Percentiles rank a stretch among this genome's conserved stretches.
Conservation (phyloP, 2,329 filamentous ascomycete genomes). For the Curvularia verruculosa region DNA sequence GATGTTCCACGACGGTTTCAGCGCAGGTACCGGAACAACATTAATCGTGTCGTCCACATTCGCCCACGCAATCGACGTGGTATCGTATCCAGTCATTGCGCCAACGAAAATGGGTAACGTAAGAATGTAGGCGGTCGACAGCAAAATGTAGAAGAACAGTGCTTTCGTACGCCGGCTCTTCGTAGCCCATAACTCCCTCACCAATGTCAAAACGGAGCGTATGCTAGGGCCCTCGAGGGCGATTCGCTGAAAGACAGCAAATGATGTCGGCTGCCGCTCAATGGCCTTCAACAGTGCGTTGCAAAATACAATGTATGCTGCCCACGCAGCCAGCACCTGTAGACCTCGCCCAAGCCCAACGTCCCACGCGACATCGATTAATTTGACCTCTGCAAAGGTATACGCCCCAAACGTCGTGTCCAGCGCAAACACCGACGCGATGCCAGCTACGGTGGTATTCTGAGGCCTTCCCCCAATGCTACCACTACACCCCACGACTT, state of each 20-base stretch:
- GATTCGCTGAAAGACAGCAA: conserved; percentile 44
- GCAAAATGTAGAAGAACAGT: conserved; percentile 40
- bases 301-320: conserved; percentile 43
- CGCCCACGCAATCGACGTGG: conserved; percentile 34
- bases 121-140: conserved; percentile 40
- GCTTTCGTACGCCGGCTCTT: conserved; percentile 29
- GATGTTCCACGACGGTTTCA: conserved; percentile 14
- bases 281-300: conserved; percentile 44
- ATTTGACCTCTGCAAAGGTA: conserved; percentile 42
- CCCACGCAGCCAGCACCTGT: conserved; percentile 38
- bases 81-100: conserved; percentile 50
- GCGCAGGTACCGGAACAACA: conserved; percentile 32
- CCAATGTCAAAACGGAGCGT: conserved; percentile 32
- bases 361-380: conserved; percentile 48
- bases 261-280: conserved; percentile 43
- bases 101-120: conserved; percentile 40
- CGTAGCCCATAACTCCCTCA: conserved; percentile 32
- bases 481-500: conserved; percentile 21
- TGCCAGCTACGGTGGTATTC: conserved; percentile 26
- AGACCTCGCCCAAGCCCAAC: conserved; percentile 41
- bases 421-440: conserved; percentile 39
- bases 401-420: conserved; percentile 33
- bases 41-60: conserved; percentile 32
- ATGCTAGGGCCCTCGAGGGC: conserved; percentile 37
- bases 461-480: conserved; percentile 10